Evolutionary conservation across 2,329 filamentous ascomycete genomes (phyloP).

Genomic region (Chrysoporthe deuterocubensis): DNA sequence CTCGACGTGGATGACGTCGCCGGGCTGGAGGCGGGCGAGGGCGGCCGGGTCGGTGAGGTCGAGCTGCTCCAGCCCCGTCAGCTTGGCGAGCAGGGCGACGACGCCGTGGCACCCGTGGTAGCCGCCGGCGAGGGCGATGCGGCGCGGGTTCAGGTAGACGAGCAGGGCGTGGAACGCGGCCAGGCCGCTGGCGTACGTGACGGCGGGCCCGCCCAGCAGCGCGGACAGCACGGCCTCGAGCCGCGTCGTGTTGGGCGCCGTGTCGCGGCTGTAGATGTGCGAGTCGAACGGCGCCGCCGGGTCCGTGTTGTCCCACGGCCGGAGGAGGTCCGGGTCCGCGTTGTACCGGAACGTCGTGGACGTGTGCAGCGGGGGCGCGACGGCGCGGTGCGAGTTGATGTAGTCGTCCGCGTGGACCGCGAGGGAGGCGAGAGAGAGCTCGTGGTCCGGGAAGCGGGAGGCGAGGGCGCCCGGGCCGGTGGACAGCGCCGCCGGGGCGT

Average conservation of each 20-base stretch:
- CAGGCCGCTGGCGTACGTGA: slow-evolving; percentile 85
- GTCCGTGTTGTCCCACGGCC: slow-evolving; percentile 54
- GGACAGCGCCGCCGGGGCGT: background rate
- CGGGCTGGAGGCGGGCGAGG: slow-evolving; percentile 67
- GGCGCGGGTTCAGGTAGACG: slow-evolving; percentile 80
- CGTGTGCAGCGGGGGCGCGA: slow-evolving; percentile 87
- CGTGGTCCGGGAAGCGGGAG: slow-evolving; percentile 38
- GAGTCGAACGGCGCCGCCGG: slow-evolving; percentile 58
- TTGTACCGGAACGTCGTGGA: slow-evolving; percentile 90
- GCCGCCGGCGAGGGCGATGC: slow-evolving; percentile 78
- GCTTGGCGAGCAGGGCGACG: slow-evolving; percentile 71
- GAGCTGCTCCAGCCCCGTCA: slow-evolving; percentile 75
- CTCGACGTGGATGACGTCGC: slow-evolving; percentile 89
- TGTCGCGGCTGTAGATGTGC: slow-evolving; percentile 83
- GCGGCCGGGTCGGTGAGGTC: slow-evolving; percentile 58
- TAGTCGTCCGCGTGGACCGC: slow-evolving; percentile 81
- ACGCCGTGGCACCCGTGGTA: slow-evolving; percentile 96
- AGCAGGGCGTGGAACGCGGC: slow-evolving; percentile 87
- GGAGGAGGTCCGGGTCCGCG: slow-evolving; percentile 69
- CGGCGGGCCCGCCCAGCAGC: slow-evolving; percentile 68
- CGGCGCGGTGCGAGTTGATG: slow-evolving; percentile 74
- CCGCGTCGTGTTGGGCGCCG: slow-evolving; percentile 79
- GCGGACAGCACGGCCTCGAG: slow-evolving; percentile 81
- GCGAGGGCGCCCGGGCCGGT: slow-evolving; percentile 34
- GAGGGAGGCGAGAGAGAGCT: slow-evolving; percentile 66